A percentile compares a stretch with the other conserved stretches of the same genome.
These are phyloP conservation scores for Fusarium denticulatum DNA, from an alignment of 2,329 filamentous ascomycete species.

Conservation along the genomic window DNA sequence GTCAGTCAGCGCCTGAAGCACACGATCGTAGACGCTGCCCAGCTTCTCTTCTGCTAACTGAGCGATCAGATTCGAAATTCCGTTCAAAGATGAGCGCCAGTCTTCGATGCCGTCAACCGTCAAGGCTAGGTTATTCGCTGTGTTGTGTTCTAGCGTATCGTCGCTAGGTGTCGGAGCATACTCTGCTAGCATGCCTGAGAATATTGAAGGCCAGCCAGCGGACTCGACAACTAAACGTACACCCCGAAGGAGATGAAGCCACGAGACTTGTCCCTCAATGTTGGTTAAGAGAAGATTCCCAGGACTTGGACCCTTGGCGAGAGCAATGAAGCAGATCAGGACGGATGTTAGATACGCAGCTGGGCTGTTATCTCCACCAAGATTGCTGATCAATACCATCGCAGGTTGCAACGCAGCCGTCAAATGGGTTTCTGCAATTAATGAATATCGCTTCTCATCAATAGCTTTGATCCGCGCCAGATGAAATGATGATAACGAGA, in stretches of 20 bases:
- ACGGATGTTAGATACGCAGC: neutral
- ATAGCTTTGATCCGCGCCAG: neutral
- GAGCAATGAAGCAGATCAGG: neutral
- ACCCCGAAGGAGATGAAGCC: neutral
- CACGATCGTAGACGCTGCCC: neutral
- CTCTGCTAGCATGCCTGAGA: neutral
- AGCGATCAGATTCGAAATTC: neutral
- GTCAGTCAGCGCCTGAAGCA: neutral
- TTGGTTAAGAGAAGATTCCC: neutral
- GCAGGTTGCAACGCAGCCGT: neutral
- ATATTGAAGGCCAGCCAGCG: neutral
- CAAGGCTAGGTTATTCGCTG: neutral
- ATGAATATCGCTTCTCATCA: neutral
- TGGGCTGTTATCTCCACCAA: neutral
- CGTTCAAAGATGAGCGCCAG: neutral
- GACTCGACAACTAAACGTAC: neutral
- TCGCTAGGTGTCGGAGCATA: neutral
- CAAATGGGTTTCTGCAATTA: neutral
- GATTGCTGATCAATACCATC: neutral
- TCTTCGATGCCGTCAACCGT: neutral
- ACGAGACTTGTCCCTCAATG: neutral
- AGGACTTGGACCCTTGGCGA: neutral
- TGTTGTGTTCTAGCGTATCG: accelerated
- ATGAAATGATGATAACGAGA: neutral
- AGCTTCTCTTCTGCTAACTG: neutral